Percentiles rank a stretch among this genome's conserved stretches.
Conservation (phyloP, 2,329 filamentous ascomycete genomes). For the Cercospora janseana region DNA sequence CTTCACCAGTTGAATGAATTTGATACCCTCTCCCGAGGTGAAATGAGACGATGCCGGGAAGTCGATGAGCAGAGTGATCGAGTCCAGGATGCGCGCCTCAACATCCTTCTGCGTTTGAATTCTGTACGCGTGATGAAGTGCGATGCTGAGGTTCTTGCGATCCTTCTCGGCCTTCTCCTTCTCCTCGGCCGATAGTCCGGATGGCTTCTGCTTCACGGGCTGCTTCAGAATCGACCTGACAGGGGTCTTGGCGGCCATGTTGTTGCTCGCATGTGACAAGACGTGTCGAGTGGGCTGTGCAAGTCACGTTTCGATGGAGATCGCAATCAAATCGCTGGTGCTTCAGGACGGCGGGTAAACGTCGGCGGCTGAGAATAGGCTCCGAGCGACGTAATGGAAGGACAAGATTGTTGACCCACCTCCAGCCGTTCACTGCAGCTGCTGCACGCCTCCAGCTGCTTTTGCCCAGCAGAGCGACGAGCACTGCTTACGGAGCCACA, state of each 20-base stretch:
- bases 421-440: slow-evolving; percentile 7
- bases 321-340: slow-evolving; percentile 4
- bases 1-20: slow-evolving; percentile 65
- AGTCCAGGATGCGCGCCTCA: slow-evolving; percentile 69
- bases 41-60: slow-evolving; percentile 54
- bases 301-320: not conserved
- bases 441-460: not conserved
- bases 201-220: slow-evolving; percentile 30
- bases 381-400: slow-evolving; percentile 6
- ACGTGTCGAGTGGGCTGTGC: not conserved
- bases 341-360: not conserved
- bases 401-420: slow-evolving; percentile 12
- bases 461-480: not conserved
- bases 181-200: slow-evolving; percentile 24
- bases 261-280: no score
- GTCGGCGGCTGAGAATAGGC: not conserved
- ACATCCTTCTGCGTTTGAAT: slow-evolving; percentile 80
- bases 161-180: slow-evolving; percentile 37
- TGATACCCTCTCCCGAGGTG: slow-evolving; percentile 57
- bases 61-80: slow-evolving; percentile 69
- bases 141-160: slow-evolving; percentile 58
- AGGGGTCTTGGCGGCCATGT: slow-evolving; percentile 33
- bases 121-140: slow-evolving; percentile 76
- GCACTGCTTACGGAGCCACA: slow-evolving; percentile 2
- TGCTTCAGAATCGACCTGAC: slow-evolving; percentile 51